Evolutionary conservation across 2,329 filamentous ascomycete species (phyloP), one percentile per base, ranked within the genome.

Genomic region (Colletotrichum sp.): DNA sequence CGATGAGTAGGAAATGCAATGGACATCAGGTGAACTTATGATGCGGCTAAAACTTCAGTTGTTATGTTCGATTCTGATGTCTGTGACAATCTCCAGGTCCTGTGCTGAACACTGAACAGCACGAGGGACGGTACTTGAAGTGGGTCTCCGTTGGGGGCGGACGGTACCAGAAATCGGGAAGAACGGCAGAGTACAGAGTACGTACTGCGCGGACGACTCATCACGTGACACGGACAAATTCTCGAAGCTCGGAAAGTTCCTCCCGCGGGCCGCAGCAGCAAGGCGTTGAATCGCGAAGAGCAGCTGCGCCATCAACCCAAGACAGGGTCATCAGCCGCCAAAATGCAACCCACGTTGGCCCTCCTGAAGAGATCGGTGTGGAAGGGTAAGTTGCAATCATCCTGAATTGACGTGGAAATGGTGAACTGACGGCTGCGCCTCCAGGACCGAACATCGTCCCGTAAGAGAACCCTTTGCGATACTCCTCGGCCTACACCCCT

Each of bases 351-450:
- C 76, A 94, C 93, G 78, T 87, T 91, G 80, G 87, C 87, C 79
- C 88, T 94, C 21, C 82, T 94, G 47, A 92, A 92, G 85, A 93
- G 95, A 78, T 97, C 95, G 64, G 92, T 96, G 80, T 97, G 95
- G 95, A 97, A 97, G 89, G 95, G 95, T 95, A 84, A 77, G 84
- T 73, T 1, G n/a, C 27, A 13, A n/a, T n/a, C 12, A 18, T 16
- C 43, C 31, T 24, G 33, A 21, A 24, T 58, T 27, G 27, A 16
- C 12, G 18, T 27, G 31, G 31, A 43, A 65, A 16, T 27, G 18
- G 27, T 55, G n/a, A 58, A 34, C 55, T 65, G 24, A n/a, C 47
- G 11, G 15, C 51, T 12, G 13, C 66, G 18, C 51, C 24, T 55
- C 9, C 75, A 89, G 87, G 87, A 65, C 88, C 88, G 62, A 84